phyloP scores from a whole-genome alignment of 2,329 filamentous ascomycete species.

The Spiromastix sp. region DNA sequence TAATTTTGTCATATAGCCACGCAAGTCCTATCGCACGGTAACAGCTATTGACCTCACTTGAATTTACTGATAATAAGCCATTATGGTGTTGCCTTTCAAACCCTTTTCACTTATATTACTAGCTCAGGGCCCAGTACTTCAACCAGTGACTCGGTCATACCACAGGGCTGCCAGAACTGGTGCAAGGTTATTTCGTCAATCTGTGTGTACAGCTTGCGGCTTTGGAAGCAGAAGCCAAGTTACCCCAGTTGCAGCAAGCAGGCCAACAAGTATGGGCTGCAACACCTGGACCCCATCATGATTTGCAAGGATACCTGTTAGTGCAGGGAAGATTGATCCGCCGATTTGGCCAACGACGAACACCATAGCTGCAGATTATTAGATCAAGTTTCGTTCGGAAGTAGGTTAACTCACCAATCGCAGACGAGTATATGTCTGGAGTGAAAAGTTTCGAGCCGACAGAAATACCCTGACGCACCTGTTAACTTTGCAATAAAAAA shows the following conservation, averaged over 20 bases:
- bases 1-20: no score
- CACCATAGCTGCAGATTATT: conserved; percentile 32
- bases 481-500: no score
- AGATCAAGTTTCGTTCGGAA: background rate
- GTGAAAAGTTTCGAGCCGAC: conserved; percentile 44
- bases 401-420: conserved; percentile 30
- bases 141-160: no score
- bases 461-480: conserved; percentile 38
- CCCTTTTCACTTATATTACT: no score
- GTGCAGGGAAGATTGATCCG: conserved; percentile 44
- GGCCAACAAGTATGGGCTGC: conserved; percentile 42
- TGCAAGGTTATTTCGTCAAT: no score
- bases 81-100: no score
- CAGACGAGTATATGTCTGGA: conserved; percentile 36
- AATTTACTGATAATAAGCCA: no score
- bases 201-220: no score
- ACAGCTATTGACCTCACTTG: no score
- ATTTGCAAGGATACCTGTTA: conserved; percentile 44
- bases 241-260: conserved; percentile 37
- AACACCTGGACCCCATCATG: conserved; percentile 37
- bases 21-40: no score
- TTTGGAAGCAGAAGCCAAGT: conserved; percentile 36
- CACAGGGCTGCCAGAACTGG: no score
- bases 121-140: no score
- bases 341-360: conserved; percentile 49